Evolutionary conservation across 2,329 filamentous ascomycete genomes (phyloP).

Genomic region (Colletotrichum endophyticum): DNA sequence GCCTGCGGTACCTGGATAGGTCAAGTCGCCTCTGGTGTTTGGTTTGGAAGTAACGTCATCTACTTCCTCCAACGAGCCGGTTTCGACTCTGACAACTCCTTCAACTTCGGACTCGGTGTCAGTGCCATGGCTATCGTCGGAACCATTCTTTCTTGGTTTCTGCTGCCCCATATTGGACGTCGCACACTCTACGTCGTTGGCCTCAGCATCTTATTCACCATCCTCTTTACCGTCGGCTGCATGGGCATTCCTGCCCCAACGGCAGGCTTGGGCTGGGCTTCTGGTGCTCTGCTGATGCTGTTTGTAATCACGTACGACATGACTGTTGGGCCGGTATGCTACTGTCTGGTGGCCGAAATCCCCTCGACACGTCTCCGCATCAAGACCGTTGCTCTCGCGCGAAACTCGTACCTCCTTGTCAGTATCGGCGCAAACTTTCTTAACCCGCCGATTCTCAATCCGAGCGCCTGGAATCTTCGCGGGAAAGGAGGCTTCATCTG

Average conservation of each 20-base stretch:
- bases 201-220: not conserved
- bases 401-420: not conserved
- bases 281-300: not conserved
- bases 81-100: not conserved
- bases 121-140: not conserved
- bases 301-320: not conserved
- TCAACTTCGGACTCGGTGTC: not conserved
- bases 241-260: not conserved
- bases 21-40: not conserved
- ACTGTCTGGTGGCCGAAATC: constrained; percentile 1
- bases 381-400: constrained; percentile 6
- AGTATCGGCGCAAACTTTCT: not conserved
- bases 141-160: not conserved
- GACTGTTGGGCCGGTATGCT: not conserved
- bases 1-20: constrained; percentile 1
- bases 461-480: constrained; percentile 22
- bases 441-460: constrained; percentile 20
- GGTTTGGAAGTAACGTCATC: not conserved
- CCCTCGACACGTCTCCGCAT: constrained; percentile 1
- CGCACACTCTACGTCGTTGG: not conserved
- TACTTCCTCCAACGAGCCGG: not conserved
- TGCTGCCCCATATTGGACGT: not conserved
- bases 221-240: not conserved
- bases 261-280: not conserved
- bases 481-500: constrained; percentile 19